A percentile compares a stretch with the other conserved stretches of the same genome.
These are phyloP conservation scores for Gynochthodes officinalis DNA, from an alignment of 257 asterid genomes.

Conservation along the genomic window DNA sequence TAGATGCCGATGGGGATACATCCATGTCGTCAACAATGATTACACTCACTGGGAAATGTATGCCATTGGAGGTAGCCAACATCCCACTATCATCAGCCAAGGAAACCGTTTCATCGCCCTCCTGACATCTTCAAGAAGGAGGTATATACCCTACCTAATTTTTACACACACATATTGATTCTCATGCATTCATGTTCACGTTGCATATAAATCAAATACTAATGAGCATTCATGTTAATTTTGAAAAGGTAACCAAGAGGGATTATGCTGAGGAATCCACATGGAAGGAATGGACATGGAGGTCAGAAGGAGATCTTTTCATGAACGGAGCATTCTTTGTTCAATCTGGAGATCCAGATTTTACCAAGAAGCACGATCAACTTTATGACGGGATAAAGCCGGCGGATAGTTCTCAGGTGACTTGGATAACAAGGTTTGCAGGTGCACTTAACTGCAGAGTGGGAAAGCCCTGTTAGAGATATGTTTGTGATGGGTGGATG, in stretches of 20 bases:
- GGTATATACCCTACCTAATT: too few species aligned
- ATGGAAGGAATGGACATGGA: constrained; percentile 85
- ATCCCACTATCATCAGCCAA: constrained; percentile 80
- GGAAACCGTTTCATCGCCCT: constrained; percentile 88
- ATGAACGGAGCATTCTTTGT: constrained; percentile 72
- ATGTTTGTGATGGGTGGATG: background rate
- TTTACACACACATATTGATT: too few species aligned
- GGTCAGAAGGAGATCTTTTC: constrained; percentile 73
- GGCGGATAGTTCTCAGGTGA: constrained; percentile 36
- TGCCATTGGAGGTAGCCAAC: constrained; percentile 83
- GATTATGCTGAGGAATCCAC: constrained; percentile 37
- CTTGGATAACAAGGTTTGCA: constrained; percentile 49
- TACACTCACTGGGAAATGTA: constrained; percentile 95
- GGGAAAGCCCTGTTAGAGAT: constrained; percentile 50
- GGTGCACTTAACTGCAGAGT: constrained; percentile 50
- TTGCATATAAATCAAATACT: too few species aligned
- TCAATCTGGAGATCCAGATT: constrained; percentile 63
- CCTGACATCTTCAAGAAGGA: constrained; percentile 38
- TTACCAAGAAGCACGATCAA: constrained; percentile 42
- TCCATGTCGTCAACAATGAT: constrained; percentile 88
- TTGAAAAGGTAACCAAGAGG: constrained; percentile 69
- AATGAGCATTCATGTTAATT: too few species aligned
- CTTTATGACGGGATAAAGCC: constrained; percentile 42
- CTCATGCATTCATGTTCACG: too few species aligned
- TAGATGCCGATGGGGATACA: constrained; percentile 62